Evolutionary conservation across 2,329 filamentous ascomycete genomes (phyloP), one percentile per base, ranked within the genome.

Genomic region (Fusarium verrucosum): DNA sequence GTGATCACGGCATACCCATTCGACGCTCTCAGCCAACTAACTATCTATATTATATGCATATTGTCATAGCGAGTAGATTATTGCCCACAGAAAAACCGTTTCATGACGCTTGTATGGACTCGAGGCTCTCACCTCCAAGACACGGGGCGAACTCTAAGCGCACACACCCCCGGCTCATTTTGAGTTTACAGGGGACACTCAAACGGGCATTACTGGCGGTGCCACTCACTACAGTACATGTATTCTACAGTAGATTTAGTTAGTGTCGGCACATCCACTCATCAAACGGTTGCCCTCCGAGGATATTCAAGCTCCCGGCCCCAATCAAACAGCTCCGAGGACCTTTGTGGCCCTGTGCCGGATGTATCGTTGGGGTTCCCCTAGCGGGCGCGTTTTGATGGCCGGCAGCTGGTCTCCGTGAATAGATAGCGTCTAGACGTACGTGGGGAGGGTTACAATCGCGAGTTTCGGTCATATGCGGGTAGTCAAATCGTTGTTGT

Each of bases 361-460:
- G 62, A 63, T 66, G 62, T 44, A 49, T 62, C 38, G n/a, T 40
- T 6, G 13, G 20, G 16, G 40, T 56, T 50, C 63, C 63, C 63
- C 63, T 66, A 67, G 63, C 41, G 63, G 62, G 45, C 37, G 54
- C n/a, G 4, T 36, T 14, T 22, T 26, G 16, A 43, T 40, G 44
- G n/a, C 37, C 43, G 37, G 55, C 16, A 57, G 23, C 23, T 10
- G 10, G 23, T 6, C 23, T 6, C 14, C 28, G 28, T 32, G 28
- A 32, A 32, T 32, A 9, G 10, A 7, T 28, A 16, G 26, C 7
- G 26, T 30, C 28, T 32, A 32, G 28, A 11, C 26, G 7, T 6
- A 37, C 50, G 32, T 53, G 50, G 50, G n/a, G 43, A 36, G 50
- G 37, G 37, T 22, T 37, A 26, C 22, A 22, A 20, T 30, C 23